Base-by-base conservation (phyloP, 176 grass and related monocot genomes). In the Juncus effusus region DNA sequence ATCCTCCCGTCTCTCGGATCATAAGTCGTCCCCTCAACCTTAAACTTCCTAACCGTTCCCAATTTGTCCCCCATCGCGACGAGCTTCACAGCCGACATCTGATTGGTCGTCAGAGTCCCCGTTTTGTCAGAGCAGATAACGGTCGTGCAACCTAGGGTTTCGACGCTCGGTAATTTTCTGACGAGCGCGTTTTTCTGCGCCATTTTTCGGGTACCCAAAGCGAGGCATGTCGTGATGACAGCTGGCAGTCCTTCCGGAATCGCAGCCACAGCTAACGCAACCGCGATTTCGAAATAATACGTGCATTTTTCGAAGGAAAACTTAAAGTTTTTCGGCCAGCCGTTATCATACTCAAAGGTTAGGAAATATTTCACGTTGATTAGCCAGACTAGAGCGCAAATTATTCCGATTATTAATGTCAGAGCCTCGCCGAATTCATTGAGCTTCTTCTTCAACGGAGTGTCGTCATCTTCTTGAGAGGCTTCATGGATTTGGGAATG, bases 61-160 rank as follows among this genome's bases (percentile, higher is more conserved):
- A 62, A 51, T n/a, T 62, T 63, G 0, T 59, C 51, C 3, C 88
- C 85, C 10, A 97, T 73, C 0, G 80, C 93, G 3, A 97, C 82
- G 0, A 97, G 88, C 16, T 60, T 97, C 0, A 90, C 80, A 3
- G 82, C 88, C 0, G 93, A 97, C 93, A 97, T 97, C 72, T 97
- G 82, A 79, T 97, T 97, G 1, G 93, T 97, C 3, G 93, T 97
- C 5, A 92, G 70, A 4, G 93, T 97, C 7, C 93, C 93, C 0
- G 93, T 97, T 69, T 97, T 97, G 59, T 97, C 93, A 0, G 93
- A 97, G 73, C 93, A 97, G 40, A 97, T 97, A 4, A 97, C 93
- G 0, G 93, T 97, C 54, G 93, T 97, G 80, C 93, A 97, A 2
- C 93, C 93, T 1, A 97, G 78, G 1, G 93, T 97, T 80, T 97